Base-by-base conservation (phyloP, 2,329 filamentous ascomycete genomes). In the Fusarium tupiense region DNA sequence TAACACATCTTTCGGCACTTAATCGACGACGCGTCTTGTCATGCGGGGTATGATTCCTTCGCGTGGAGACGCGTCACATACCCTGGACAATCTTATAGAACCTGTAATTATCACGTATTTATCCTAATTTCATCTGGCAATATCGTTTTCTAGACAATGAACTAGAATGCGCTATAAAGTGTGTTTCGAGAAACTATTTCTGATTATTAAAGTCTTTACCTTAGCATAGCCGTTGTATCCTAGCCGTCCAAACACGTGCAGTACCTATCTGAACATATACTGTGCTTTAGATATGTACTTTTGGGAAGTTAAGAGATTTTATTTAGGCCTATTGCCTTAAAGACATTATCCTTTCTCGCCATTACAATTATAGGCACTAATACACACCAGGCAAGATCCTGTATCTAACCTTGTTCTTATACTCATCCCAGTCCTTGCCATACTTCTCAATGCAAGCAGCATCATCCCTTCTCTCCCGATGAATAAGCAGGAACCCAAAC, bases 371-470 rank as follows among this genome's bases (percentile, higher is more conserved):
- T 8, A 1, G 14, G 6, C 14, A 11, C 5, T 17, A 47, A 11
- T 49, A 78, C 1, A 98, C 83, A 13, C 92, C 92, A 6, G 95
- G 95, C 41, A 98, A 83, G 67, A 98, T 95, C 77, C 91, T 89
- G 82, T 90, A 97, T 69, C 86, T 89, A 31, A 98, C 95, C 74
- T 90, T 88, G 81, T 90, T 90, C 82, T 92, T 94, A 81, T 98
- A 98, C 82, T 90, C 88, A 63, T 94, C 90, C 95, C 95, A 98
- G 78, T 97, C 94, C 72, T 91, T 91, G 9, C 95, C 95, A 80
- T 98, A 98, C 87, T 98, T 98, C 77, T 89, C 89, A 63, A 88
- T 86, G 81, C 95, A 98, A 84, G 96, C 96, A 80, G 93, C 92
- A 76, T 97, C 94, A 75, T 98, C 95, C 65, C 95, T 88, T 61